Evolutionary conservation across 2,329 filamentous ascomycete genomes (phyloP), one percentile per base, ranked within the genome.

Genomic region (Ascochyta rabiei): DNA sequence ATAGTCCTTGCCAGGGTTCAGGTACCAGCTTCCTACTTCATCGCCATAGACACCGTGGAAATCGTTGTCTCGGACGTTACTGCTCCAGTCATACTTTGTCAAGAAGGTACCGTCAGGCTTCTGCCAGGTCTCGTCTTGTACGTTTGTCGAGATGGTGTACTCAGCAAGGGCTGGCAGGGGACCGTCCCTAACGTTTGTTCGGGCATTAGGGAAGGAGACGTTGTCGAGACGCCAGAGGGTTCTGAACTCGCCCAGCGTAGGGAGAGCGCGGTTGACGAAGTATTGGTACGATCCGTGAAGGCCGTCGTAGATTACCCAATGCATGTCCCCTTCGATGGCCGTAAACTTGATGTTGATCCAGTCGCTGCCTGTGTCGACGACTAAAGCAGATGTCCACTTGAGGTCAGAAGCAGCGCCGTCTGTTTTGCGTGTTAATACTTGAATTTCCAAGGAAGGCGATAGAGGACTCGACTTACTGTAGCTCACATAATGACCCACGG

Each of bases 251-350:
- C 81, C 80, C 6, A 83, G 72, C 0, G 70, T 72, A 1, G 81
- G 80, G 4, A 83, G 68, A 3, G 73, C 77, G 45, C 71, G 78
- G 62, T 83, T 83, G 53, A 83, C 78, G 45, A 83, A 81, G 68
- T 83, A 83, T 50, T 83, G 81, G 60, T 83, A 83, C n/a, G 81
- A 80, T n/a, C 81, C 81, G 2, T 77, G 69, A 1, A 82, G 76
- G 15, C 77, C 75, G 2, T 78, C 73, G 57, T 78, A 77, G 51
- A 83, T 79, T 10, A 83, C 77, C 80, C 80, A 83, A 56, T 83
- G 81, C 51, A 82, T 76, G 48, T 82, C 80, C 6, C 79, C 80
- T 60, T 80, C 79, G 1, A 54, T 64, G 0, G 81, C 77, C 2
- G 70, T 76, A 63, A 83, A 82, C 24, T 73, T 71, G 47, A 84